Conservation (phyloP, 345 rosid genomes). For the Lumnitzera racemosa region DNA sequence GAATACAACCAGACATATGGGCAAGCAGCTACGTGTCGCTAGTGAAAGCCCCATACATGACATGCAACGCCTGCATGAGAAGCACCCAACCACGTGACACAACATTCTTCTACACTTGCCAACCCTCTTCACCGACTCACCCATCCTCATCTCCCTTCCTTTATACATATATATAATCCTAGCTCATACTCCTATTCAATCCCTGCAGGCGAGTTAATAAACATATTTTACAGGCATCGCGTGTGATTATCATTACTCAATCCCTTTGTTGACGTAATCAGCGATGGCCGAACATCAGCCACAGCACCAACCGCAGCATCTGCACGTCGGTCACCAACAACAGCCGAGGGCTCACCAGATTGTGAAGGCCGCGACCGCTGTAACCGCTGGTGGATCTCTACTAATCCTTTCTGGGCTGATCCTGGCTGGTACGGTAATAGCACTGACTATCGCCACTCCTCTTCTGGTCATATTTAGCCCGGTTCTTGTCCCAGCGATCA, state of each 20-base stretch:
- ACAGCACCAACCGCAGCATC: conserved; percentile 18
- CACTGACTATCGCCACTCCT: conserved; percentile 69
- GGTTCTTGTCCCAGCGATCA: conserved; percentile 69
- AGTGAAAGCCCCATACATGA: neutral
- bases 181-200: conserved; percentile 3
- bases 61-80: conserved; percentile 48
- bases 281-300: conserved; percentile 35
- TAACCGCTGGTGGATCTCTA: conserved; percentile 72
- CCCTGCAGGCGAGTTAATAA: neutral
- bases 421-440: conserved; percentile 67
- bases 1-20: no score
- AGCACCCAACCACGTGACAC: conserved; percentile 36
- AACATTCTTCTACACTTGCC: conserved; percentile 18
- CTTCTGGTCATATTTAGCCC: conserved; percentile 85
- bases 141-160: neutral
- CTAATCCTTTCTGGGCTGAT: conserved; percentile 65
- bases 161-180: conserved; percentile 2
- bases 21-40: no score
- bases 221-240: neutral
- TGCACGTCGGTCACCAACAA: conserved; percentile 14
- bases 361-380: conserved; percentile 77
- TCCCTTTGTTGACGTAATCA: neutral
- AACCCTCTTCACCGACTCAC: neutral
- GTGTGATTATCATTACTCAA: neutral
- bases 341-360: conserved; percentile 25